These are phyloP conservation scores for Backusella macrospora DNA, from an alignment of 192 early-diverging fungal species.

Conservation along the genomic window DNA sequence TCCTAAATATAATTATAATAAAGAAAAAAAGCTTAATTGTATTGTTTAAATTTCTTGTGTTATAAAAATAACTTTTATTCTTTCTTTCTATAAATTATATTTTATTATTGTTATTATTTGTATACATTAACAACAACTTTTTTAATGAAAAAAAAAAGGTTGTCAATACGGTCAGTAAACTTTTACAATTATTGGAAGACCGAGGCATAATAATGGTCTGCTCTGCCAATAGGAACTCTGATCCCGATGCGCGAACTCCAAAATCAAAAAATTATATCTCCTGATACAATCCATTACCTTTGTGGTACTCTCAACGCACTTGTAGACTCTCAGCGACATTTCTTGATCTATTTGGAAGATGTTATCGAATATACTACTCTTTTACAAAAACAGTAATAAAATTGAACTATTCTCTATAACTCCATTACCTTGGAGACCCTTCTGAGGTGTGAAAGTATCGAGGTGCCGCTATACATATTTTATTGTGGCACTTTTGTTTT, in stretches of 20 bases:
- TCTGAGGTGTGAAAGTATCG: too few species aligned
- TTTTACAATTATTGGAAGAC: slow-evolving; percentile 79
- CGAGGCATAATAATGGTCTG: slow-evolving; percentile 52
- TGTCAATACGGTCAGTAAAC: slow-evolving; percentile 77
- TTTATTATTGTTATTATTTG: slow-evolving; percentile 1
- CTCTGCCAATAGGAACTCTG: slow-evolving; percentile 45
- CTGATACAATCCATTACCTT: slow-evolving; percentile 78
- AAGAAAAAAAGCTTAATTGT: slow-evolving; percentile 7
- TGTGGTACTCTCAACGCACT: slow-evolving; percentile 92
- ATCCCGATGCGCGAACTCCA: slow-evolving; percentile 62
- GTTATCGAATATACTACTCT: slow-evolving; percentile 55
- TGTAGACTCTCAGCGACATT: slow-evolving; percentile 93
- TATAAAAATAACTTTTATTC: slow-evolving; percentile 5
- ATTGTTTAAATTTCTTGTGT: background rate
- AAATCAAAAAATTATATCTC: slow-evolving; percentile 74
- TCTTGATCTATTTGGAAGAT: slow-evolving; percentile 88
- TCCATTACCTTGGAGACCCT: too few species aligned
- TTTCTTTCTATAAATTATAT: slow-evolving; percentile 63
- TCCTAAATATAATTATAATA: slow-evolving; percentile 2
- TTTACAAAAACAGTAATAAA: too few species aligned
- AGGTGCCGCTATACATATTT: too few species aligned
- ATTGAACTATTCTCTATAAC: too few species aligned
- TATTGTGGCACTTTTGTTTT: too few species aligned
- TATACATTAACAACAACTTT: slow-evolving; percentile 56
- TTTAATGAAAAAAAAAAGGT: slow-evolving; percentile 74